phyloP scores from a whole-genome alignment of 495 filamentous ascomycete species.

The Penicillium parvum region DNA sequence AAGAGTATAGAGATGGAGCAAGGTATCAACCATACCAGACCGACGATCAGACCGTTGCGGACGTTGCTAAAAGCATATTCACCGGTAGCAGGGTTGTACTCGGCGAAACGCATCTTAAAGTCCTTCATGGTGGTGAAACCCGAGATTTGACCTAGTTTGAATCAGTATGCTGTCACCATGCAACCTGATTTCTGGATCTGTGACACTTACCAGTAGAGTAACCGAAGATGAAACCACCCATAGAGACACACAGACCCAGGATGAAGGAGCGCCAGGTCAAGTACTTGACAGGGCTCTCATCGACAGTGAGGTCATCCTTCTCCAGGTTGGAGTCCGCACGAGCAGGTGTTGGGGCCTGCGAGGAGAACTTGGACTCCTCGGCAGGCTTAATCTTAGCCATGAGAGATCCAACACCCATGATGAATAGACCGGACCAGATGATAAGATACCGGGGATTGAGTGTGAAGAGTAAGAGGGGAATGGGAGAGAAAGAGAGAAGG shows the following conservation, averaged over 20 bases:
- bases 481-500: slow-evolving; percentile 12
- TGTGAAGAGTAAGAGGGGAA: slow-evolving; percentile 7
- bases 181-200: too few species aligned
- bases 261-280: slow-evolving; percentile 48
- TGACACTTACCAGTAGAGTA: slow-evolving; percentile 56
- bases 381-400: slow-evolving; percentile 32
- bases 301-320: slow-evolving; percentile 39
- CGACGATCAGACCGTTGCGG: slow-evolving; percentile 54
- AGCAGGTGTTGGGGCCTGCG: slow-evolving; percentile 35
- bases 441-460: neutral
- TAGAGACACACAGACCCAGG: slow-evolving; percentile 53
- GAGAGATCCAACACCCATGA: slow-evolving; percentile 36
- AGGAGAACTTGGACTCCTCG: slow-evolving; percentile 30
- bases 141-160: slow-evolving; percentile 54
- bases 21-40: slow-evolving; percentile 35
- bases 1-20: neutral
- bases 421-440: slow-evolving; percentile 15
- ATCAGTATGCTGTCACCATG: too few species aligned
- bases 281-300: slow-evolving; percentile 45
- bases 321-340: slow-evolving; percentile 36
- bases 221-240: slow-evolving; percentile 76
- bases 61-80: slow-evolving; percentile 50
- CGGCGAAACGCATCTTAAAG: slow-evolving; percentile 46
- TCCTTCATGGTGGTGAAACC: slow-evolving; percentile 60
- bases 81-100: slow-evolving; percentile 27